Percentiles rank a stretch among this genome's conserved stretches.
These are phyloP conservation scores for Lojkania enalia DNA, from an alignment of 2,329 filamentous ascomycete genomes.

Conservation along the genomic window DNA sequence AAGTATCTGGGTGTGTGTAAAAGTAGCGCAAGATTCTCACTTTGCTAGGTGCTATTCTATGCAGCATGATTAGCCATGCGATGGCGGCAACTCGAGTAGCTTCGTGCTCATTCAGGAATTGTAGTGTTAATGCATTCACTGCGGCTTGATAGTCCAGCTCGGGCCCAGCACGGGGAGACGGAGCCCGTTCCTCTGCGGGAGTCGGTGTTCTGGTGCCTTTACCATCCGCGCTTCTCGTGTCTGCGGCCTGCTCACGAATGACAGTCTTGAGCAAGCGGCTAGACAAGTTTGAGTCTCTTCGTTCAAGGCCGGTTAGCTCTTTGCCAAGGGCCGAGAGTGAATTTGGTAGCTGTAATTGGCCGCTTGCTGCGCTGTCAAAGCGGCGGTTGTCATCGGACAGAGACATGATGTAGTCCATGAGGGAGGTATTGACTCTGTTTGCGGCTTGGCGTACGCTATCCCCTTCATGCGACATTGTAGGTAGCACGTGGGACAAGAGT, in stretches of 20 bases:
- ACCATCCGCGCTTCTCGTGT: slow-evolving; percentile 29
- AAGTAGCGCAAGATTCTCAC: slow-evolving; percentile 51
- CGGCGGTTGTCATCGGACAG: slow-evolving; percentile 66
- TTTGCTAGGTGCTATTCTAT: slow-evolving; percentile 90
- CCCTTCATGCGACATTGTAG: slow-evolving; percentile 88
- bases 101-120: slow-evolving; percentile 97
- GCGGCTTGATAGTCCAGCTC: slow-evolving; percentile 96
- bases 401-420: slow-evolving; percentile 94
- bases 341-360: slow-evolving; percentile 49
- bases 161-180: slow-evolving; percentile 50
- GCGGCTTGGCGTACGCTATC: slow-evolving; percentile 89
- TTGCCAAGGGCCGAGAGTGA: slow-evolving; percentile 45
- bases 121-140: slow-evolving; percentile 86
- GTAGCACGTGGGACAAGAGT: slow-evolving; percentile 86
- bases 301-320: slow-evolving; percentile 47
- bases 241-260: slow-evolving; percentile 36
- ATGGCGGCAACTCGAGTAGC: slow-evolving; percentile 90
- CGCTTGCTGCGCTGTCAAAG: slow-evolving; percentile 45
- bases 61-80: slow-evolving; percentile 97
- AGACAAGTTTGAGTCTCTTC: slow-evolving; percentile 45
- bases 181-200: slow-evolving; percentile 50
- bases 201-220: slow-evolving; percentile 44
- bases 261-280: slow-evolving; percentile 39
- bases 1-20: background rate
- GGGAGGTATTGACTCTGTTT: slow-evolving; percentile 81